Evolutionary conservation across 2,329 filamentous ascomycete genomes (phyloP), one percentile per base, ranked within the genome.

Genomic region (Pseudocercospora fijiensis): DNA sequence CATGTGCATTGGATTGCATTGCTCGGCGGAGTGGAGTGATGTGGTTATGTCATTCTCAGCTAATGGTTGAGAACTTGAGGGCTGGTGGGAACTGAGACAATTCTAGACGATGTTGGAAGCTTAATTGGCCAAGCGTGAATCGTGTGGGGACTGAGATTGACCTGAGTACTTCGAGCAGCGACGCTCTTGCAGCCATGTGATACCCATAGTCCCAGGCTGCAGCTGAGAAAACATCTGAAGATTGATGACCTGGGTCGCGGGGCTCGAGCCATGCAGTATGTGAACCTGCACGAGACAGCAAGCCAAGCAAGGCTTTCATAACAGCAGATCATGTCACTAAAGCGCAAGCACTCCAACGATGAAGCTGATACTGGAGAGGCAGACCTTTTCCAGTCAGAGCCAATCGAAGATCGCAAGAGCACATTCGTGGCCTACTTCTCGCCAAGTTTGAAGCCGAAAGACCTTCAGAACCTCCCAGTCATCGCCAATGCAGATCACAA

Each of bases 391-490:
- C 75, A 72, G 41, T 84, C 82, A 10, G 65, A 73, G 8, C 72
- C 77, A 3, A 80, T 85, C 60, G 71, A 80, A 57, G 82, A 85
- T 68, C 81, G 83, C 66, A 75, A 77, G n/a, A 84, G 82, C 10
- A 79, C 74, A 16, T 85, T 85, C 77, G 73, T 79, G 61, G 83
- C 77, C 64, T 78, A 78, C 67, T 85, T 79, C 74, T 83, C 82
- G 27, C 78, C 81, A 33, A 75, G 76, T 6, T 72, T 80, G 22
- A 71, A 79, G 33, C 72, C 77, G 22, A 70, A 74, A 66, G 69
- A 76, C 26, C 76, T 84, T 0, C 82, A 83, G 73, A 65, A 72
- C 2, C 75, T 80, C 20, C 74, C 78, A 0, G 77, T 81, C 41
- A 78, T 83, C 65, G 68, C 73, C 37, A 74, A 73, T 43, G 83